These are phyloP conservation scores for Fusarium tuaranense DNA, from an alignment of 2,329 filamentous ascomycete species.

Conservation along the genomic window DNA sequence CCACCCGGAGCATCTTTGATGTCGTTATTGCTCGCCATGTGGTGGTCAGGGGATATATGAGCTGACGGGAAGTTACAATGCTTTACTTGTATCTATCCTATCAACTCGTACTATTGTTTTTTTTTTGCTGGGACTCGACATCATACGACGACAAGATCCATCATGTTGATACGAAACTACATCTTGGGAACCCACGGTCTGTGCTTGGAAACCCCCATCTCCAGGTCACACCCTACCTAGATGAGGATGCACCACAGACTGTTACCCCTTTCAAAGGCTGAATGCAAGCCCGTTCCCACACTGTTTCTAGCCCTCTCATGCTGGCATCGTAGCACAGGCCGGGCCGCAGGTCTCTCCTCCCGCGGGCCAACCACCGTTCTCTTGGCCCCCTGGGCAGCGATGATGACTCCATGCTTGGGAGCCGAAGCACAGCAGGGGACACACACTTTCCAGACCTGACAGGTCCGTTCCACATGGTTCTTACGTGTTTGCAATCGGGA, in stretches of 20 bases:
- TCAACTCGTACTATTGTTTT: neutral
- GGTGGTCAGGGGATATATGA: neutral
- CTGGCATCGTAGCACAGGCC: constrained; percentile 19
- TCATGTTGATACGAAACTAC: neutral
- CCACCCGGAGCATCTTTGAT: neutral
- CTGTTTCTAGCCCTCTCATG: neutral
- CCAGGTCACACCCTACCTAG: neutral
- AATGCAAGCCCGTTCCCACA: neutral
- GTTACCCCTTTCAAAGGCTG: constrained; percentile 2
- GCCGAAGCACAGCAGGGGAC: constrained; percentile 15
- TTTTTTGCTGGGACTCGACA: neutral
- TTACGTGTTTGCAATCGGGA: constrained; percentile 3
- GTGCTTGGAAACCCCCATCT: neutral
- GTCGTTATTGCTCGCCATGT: neutral
- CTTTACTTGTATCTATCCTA: neutral
- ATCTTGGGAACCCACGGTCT: neutral
- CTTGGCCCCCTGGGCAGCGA: neutral
- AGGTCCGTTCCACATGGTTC: constrained; percentile 24
- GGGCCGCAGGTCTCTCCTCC: constrained; percentile 7
- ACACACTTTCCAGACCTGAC: constrained; percentile 7
- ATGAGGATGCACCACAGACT: neutral
- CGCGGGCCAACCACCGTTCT: constrained; percentile 1
- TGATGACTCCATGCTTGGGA: constrained; percentile 12
- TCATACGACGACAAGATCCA: neutral
- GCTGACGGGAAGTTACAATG: neutral